These are phyloP conservation scores for Excoecaria agallocha DNA, from an alignment of 345 rosid genomes.

Conservation along the genomic window DNA sequence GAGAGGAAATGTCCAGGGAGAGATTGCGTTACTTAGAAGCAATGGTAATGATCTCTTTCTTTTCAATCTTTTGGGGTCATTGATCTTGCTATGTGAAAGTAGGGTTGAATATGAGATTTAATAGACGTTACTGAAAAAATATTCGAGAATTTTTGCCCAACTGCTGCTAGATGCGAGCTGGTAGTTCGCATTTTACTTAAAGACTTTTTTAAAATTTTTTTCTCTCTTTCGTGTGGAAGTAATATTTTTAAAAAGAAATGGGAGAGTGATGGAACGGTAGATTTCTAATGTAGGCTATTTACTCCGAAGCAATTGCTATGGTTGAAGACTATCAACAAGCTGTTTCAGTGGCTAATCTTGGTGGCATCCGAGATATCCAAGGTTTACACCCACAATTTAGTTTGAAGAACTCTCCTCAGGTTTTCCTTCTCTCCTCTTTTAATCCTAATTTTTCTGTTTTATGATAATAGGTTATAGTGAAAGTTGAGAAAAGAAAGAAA, in stretches of 20 bases:
- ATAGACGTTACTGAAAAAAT: neutral
- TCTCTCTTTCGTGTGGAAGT: neutral
- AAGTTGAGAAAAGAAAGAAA: neutral
- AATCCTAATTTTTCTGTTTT: neutral
- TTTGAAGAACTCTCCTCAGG: conserved; percentile 63
- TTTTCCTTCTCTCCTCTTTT: neutral
- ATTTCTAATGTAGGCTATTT: conserved; percentile 53
- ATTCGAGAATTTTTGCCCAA: neutral
- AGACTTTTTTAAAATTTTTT: neutral
- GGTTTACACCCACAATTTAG: conserved; percentile 64
- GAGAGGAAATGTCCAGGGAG: conserved; percentile 94
- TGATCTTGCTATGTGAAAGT: neutral
- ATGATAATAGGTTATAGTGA: neutral
- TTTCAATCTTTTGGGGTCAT: neutral
- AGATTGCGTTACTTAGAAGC: conserved; percentile 89
- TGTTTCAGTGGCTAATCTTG: conserved; percentile 58
- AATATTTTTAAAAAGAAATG: no score
- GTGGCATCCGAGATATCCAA: conserved; percentile 77
- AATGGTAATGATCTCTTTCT: conserved; percentile 48
- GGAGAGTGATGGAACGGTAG: neutral
- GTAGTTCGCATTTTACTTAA: neutral
- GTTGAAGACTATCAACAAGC: conserved; percentile 96
- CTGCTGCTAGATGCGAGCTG: neutral
- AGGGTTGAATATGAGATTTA: conserved; percentile 1
- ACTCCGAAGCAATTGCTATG: conserved; percentile 83